These are phyloP conservation scores for Fusarium siculi DNA, from an alignment of 2,329 filamentous ascomycete genomes.

Conservation along the genomic window DNA sequence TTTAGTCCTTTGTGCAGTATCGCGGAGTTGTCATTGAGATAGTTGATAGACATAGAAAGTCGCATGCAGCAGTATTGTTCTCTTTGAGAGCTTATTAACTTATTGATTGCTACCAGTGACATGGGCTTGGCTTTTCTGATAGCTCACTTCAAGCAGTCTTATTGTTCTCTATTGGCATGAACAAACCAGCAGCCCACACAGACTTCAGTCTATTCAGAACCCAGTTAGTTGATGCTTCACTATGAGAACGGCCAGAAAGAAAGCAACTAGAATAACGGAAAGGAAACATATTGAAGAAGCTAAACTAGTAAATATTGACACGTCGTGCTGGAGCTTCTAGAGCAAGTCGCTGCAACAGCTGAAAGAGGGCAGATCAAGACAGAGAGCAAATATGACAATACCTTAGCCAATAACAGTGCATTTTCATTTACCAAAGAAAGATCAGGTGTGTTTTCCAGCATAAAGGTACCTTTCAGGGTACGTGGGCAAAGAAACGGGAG, in stretches of 20 bases:
- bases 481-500: not conserved
- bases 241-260: fast-evolving
- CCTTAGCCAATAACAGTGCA: fast-evolving
- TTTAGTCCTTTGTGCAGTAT: fast-evolving
- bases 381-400: not conserved
- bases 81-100: fast-evolving
- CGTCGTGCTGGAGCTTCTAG: fast-evolving
- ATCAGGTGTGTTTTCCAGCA: not conserved
- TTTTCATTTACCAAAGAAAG: not conserved
- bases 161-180: not conserved
- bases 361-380: not conserved
- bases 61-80: fast-evolving
- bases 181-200: not conserved
- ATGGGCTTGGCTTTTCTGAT: fast-evolving
- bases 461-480: too few relatives aligned
- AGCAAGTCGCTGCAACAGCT: not conserved
- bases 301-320: not conserved
- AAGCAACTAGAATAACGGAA: fast-evolving
- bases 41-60: fast-evolving
- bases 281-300: fast-evolving
- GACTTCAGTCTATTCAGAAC: fast-evolving
- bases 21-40: fast-evolving
- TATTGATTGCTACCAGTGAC: not conserved
- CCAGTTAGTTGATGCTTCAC: fast-evolving
- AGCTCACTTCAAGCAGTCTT: not conserved